Conservation (phyloP, 257 asterid genomes). For the Solanum sitiens region DNA sequence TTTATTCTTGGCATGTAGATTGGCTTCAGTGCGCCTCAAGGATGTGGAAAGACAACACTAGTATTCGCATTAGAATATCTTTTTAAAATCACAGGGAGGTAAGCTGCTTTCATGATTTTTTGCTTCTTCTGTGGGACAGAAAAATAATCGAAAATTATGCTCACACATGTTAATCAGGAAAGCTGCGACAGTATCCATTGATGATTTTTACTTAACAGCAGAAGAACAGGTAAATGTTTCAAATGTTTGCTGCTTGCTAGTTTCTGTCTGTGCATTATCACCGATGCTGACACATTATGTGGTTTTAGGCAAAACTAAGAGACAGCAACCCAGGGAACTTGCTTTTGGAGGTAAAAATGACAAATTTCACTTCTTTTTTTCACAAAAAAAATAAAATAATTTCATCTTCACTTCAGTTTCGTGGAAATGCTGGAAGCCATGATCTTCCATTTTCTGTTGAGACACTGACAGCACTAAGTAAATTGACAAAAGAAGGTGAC, state of each 20-base stretch:
- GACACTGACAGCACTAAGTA: conserved; percentile 56
- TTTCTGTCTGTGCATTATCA: not conserved
- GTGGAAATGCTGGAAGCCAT: conserved; percentile 99
- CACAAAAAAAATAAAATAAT: not conserved
- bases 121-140: not conserved
- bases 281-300: not conserved
- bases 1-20: conserved; percentile 41
- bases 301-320: conserved; percentile 62
- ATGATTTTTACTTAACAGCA: conserved; percentile 94
- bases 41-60: conserved; percentile 97
- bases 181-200: conserved; percentile 78
- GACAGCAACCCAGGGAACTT: conserved; percentile 73
- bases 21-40: conserved; percentile 99
- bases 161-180: conserved; percentile 39
- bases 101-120: conserved; percentile 16
- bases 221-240: conserved; percentile 56
- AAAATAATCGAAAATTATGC: not conserved
- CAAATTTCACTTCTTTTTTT: not conserved
- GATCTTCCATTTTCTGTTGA: conserved; percentile 78
- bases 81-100: conserved; percentile 81
- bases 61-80: conserved; percentile 89
- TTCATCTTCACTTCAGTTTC: conserved; percentile 34
- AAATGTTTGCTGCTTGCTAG: not conserved
- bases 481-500: conserved; percentile 76
- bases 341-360: conserved; percentile 67